phyloP scores from a whole-genome alignment of 2,329 filamentous ascomycete species.

The Paecilomyces formosus region DNA sequence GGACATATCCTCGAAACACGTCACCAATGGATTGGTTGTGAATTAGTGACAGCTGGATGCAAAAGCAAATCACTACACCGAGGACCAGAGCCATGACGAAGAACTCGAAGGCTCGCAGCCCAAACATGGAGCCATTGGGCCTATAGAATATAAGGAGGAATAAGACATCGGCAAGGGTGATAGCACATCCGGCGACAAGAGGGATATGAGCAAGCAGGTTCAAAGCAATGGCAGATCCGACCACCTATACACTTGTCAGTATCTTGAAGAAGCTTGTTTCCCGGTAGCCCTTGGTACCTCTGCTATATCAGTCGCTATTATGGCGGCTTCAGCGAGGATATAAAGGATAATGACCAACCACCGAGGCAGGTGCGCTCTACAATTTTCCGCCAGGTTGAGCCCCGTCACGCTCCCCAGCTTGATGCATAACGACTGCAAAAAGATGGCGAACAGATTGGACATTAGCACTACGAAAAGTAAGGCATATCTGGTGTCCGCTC shows the following conservation, averaged over 20 bases:
- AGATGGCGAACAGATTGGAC: constrained; percentile 42
- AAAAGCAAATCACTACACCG: constrained; percentile 51
- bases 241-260: constrained; percentile 32
- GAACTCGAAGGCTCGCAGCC: constrained; percentile 46
- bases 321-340: constrained; percentile 57
- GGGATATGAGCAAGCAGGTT: constrained; percentile 49
- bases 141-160: constrained; percentile 51
- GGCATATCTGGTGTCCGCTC: constrained; percentile 36
- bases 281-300: constrained; percentile 42
- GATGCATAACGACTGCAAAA: constrained; percentile 42
- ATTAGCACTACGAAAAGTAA: constrained; percentile 41
- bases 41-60: constrained; percentile 49
- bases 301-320: constrained; percentile 65
- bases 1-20: constrained; percentile 49
- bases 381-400: constrained; percentile 59
- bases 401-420: constrained; percentile 64
- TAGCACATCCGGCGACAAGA: constrained; percentile 49
- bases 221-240: constrained; percentile 50
- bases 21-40: constrained; percentile 42
- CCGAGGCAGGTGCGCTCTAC: constrained; percentile 55
- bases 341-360: constrained; percentile 61
- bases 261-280: neutral
- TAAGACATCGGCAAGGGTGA: constrained; percentile 50
- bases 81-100: constrained; percentile 49
- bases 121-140: constrained; percentile 45